These are phyloP conservation scores for Pythium sp. DNA, from an alignment of 352 stramenopile genomes.

Conservation along the genomic window DNA sequence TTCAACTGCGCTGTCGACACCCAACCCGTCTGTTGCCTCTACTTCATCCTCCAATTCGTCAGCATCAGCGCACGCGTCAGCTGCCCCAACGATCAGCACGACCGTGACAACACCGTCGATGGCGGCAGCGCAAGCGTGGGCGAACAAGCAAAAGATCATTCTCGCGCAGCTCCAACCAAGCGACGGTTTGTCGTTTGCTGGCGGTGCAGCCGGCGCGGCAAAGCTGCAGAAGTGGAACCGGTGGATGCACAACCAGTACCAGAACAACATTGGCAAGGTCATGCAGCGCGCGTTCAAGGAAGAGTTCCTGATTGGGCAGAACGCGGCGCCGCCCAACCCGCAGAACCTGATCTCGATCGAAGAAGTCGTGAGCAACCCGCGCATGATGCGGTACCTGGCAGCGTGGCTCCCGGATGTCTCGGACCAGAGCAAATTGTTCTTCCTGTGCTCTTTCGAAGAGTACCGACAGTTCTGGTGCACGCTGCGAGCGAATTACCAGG, in stretches of 20 bases:
- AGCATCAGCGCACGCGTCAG: background rate
- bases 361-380: slow-evolving; percentile 73
- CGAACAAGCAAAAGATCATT: slow-evolving; percentile 71
- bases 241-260: slow-evolving; percentile 73
- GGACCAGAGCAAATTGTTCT: slow-evolving; percentile 80
- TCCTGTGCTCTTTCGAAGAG: slow-evolving; percentile 73
- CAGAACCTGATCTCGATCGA: slow-evolving; percentile 67
- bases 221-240: slow-evolving; percentile 87
- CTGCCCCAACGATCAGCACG: slow-evolving; percentile 6
- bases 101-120: slow-evolving; percentile 35
- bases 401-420: slow-evolving; percentile 50
- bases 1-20: slow-evolving; percentile 7
- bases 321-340: slow-evolving; percentile 30
- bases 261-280: slow-evolving; percentile 69
- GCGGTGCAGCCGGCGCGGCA: slow-evolving; percentile 33
- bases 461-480: slow-evolving; percentile 76
- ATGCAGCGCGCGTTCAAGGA: slow-evolving; percentile 66
- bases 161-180: slow-evolving; percentile 45
- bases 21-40: background rate
- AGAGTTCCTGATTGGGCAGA: slow-evolving; percentile 39
- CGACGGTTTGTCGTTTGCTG: slow-evolving; percentile 22
- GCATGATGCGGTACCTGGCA: slow-evolving; percentile 81
- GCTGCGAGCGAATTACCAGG: slow-evolving; percentile 58
- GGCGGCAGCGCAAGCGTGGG: slow-evolving; percentile 63
- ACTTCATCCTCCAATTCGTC: background rate